These are phyloP conservation scores for Jatropha podagrica DNA, from an alignment of 441 rosid species.

Conservation along the genomic window DNA sequence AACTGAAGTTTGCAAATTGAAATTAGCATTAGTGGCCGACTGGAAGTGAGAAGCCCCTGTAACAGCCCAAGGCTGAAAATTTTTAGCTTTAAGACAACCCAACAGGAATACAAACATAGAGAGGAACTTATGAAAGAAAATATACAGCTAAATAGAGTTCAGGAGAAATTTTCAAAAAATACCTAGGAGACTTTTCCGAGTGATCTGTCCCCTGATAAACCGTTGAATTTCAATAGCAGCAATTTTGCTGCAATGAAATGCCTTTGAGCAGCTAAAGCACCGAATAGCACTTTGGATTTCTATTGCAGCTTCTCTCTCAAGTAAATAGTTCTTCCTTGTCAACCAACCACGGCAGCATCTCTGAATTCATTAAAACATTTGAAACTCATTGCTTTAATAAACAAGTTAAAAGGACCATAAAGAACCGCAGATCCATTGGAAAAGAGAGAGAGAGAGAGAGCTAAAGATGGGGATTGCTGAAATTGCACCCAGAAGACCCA, in stretches of 20 bases:
- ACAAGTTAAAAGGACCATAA: not conserved
- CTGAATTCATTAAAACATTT: constrained; percentile 33
- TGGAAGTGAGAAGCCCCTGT: constrained; percentile 45
- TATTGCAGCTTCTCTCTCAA: constrained; percentile 45
- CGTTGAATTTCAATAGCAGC: constrained; percentile 69
- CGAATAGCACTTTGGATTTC: constrained; percentile 62
- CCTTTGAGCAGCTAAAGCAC: constrained; percentile 35
- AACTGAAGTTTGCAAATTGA: constrained; percentile 24
- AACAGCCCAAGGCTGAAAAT: constrained; percentile 18
- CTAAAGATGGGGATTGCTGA: not conserved
- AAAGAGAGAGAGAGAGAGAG: not conserved
- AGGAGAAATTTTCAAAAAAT: constrained; percentile 21
- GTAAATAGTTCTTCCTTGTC: constrained; percentile 45
- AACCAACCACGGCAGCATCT: constrained; percentile 63
- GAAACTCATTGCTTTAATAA: not conserved
- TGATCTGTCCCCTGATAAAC: constrained; percentile 47
- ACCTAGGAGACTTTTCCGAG: constrained; percentile 66
- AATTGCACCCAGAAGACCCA: not conserved
- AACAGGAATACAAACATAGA: not conserved
- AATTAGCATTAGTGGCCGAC: constrained; percentile 21
- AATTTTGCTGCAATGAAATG: constrained; percentile 34
- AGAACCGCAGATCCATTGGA: not conserved
- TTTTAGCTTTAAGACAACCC: constrained; percentile 10
- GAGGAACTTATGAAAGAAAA: not conserved
- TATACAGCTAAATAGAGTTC: not conserved